These are phyloP conservation scores for Claviceps capensis DNA, from an alignment of 2,329 filamentous ascomycete species.

Conservation along the genomic window DNA sequence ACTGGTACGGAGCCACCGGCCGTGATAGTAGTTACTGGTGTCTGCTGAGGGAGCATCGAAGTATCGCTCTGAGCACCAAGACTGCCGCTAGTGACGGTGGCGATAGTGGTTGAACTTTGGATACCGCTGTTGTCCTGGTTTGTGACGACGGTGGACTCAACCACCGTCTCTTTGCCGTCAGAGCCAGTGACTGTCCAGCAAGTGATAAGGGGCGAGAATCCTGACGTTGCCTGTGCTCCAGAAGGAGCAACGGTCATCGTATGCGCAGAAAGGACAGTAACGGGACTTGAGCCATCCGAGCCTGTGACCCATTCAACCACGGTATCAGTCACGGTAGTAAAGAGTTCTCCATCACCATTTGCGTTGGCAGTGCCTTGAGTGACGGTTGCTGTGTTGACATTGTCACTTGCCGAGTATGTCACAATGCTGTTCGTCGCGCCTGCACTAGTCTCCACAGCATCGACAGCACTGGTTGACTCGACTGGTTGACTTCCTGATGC, in stretches of 20 bases:
- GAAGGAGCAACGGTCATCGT: constrained; percentile 9
- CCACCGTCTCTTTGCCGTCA: constrained; percentile 16
- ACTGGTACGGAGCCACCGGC: constrained; percentile 1
- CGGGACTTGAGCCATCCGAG: constrained; percentile 7
- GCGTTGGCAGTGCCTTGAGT: constrained; percentile 3
- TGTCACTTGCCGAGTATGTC: neutral
- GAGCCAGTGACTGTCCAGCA: constrained; percentile 10
- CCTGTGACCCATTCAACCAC: constrained; percentile 11
- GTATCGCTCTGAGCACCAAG: constrained; percentile 1
- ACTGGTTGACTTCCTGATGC: constrained; percentile 7
- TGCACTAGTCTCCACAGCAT: constrained; percentile 6
- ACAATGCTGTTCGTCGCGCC: neutral
- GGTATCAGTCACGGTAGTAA: constrained; percentile 13
- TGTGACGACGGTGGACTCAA: constrained; percentile 17
- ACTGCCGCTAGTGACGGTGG: constrained; percentile 1
- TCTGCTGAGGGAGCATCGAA: neutral
- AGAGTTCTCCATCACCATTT: neutral
- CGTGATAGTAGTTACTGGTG: constrained; percentile 7
- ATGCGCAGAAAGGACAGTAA: constrained; percentile 12
- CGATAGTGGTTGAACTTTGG: neutral
- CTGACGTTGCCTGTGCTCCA: neutral
- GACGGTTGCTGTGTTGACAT: neutral
- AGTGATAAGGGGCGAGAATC: constrained; percentile 6
- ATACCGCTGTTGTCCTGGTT: neutral
- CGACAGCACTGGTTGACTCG: constrained; percentile 6